Evolutionary conservation across 2,329 filamentous ascomycete species (phyloP).

Genomic region (Seiridium cupressi): DNA sequence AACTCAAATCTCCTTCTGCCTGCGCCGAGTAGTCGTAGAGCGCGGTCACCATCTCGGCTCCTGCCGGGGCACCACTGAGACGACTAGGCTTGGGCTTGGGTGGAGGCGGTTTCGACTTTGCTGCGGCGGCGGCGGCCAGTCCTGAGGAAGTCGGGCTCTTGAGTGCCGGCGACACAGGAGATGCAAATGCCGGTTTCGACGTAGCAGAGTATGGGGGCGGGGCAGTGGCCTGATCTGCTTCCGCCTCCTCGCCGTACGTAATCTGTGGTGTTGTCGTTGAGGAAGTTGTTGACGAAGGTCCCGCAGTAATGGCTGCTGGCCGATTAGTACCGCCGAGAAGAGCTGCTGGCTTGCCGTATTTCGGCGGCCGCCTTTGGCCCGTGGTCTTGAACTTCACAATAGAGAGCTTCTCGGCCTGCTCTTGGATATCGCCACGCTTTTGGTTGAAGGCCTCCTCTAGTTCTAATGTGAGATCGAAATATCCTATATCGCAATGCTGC

Average conservation of each 20-base stretch:
- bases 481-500: constrained; percentile 95
- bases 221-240: constrained; percentile 52
- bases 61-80: constrained; percentile 60
- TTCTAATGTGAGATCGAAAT: constrained; percentile 89
- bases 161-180: constrained; percentile 28
- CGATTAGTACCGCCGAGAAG: constrained; percentile 47
- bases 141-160: constrained; percentile 23
- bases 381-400: constrained; percentile 93
- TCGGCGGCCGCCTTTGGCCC: constrained; percentile 62
- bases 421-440: constrained; percentile 86
- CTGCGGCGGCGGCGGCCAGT: constrained; percentile 48
- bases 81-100: constrained; percentile 80
- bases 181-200: constrained; percentile 21
- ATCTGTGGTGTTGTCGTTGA: constrained; percentile 13
- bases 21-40: constrained; percentile 96
- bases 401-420: constrained; percentile 75
- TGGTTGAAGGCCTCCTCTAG: constrained; percentile 87
- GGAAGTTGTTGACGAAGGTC: constrained; percentile 36
- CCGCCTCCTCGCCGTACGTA: constrained; percentile 14
- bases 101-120: constrained; percentile 71
- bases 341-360: constrained; percentile 50
- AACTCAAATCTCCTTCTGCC: constrained; percentile 90
- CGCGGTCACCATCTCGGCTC: constrained; percentile 78
- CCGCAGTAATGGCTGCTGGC: constrained; percentile 27
- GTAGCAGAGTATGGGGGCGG: constrained; percentile 70